Percentiles rank a stretch among this genome's conserved stretches.
phyloP scores from a whole-genome alignment of 495 filamentous ascomycete genomes.

The Thermothielavioides terrestris region DNA sequence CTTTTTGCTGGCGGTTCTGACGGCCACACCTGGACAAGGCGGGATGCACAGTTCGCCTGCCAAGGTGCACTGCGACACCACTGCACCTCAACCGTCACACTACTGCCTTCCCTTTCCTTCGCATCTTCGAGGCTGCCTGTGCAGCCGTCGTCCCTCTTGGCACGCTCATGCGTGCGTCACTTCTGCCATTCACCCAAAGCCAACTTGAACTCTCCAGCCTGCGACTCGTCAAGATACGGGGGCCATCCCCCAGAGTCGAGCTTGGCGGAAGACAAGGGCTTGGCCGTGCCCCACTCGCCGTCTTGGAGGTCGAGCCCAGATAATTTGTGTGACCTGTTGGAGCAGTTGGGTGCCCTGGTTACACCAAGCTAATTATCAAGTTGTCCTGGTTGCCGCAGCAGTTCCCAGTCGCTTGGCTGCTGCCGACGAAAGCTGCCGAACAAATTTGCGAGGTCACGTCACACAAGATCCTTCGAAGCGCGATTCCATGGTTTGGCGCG shows the following conservation, averaged over 20 bases:
- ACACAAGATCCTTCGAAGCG: conserved; percentile 4
- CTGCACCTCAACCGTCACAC: background rate
- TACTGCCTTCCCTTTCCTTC: background rate
- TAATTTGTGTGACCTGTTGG: too few species aligned
- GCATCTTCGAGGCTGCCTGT: background rate
- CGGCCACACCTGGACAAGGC: conserved; percentile 3
- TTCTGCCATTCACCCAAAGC: background rate
- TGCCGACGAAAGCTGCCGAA: background rate
- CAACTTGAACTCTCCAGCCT: background rate
- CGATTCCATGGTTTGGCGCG: background rate
- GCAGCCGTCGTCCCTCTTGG: background rate
- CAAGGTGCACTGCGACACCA: conserved; percentile 2
- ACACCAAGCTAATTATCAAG: background rate
- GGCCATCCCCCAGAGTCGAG: background rate
- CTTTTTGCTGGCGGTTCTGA: background rate
- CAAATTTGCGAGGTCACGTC: background rate
- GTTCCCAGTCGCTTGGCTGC: background rate
- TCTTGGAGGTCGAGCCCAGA: too few species aligned
- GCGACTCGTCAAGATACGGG: conserved; percentile 8
- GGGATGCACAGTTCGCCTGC: conserved; percentile 6
- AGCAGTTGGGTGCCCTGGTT: background rate
- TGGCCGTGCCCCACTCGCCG: background rate
- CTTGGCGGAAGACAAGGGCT: background rate
- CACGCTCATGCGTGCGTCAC: background rate
- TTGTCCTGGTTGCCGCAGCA: background rate